phyloP scores from a whole-genome alignment of 2,329 filamentous ascomycete genomes.

The Lasiodiplodia gonubiensis region DNA sequence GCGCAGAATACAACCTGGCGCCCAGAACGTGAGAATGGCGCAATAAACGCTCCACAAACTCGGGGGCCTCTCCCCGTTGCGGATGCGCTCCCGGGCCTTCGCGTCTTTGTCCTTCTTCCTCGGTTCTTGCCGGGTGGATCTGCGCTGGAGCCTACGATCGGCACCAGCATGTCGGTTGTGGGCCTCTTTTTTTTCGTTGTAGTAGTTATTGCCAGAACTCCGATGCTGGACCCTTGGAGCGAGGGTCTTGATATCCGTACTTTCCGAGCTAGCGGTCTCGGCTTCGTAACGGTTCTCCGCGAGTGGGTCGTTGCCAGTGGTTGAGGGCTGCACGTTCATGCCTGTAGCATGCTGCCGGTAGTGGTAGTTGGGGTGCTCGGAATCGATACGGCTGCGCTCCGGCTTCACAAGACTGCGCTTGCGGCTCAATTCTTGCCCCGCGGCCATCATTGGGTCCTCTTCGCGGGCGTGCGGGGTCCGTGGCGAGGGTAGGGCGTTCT shows the following conservation, averaged over 20 bases:
- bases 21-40: conserved; percentile 92
- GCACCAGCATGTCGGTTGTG: conserved; percentile 40
- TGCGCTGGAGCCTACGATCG: conserved; percentile 57
- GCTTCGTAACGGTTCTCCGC: conserved; percentile 68
- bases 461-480: conserved; percentile 47
- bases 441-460: conserved; percentile 59
- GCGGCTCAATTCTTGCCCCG: conserved; percentile 62
- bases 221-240: conserved; percentile 53
- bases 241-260: conserved; percentile 59
- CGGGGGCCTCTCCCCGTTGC: conserved; percentile 73
- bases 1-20: conserved; percentile 79
- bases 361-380: conserved; percentile 91
- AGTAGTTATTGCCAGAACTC: conserved; percentile 34
- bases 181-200: conserved; percentile 45
- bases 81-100: conserved; percentile 62
- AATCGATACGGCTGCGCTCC: conserved; percentile 83
- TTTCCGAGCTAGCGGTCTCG: conserved; percentile 67
- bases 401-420: conserved; percentile 91
- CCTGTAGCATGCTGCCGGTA: conserved; percentile 94
- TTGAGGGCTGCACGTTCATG: conserved; percentile 88
- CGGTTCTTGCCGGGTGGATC: conserved; percentile 67
- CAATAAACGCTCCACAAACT: conserved; percentile 97
- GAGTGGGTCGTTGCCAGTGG: conserved; percentile 89
- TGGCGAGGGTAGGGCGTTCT: conserved; percentile 52
- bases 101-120: conserved; percentile 66